A percentile compares a stretch with the other conserved stretches of the same genome.
Conservation (phyloP, 1,284 basidiomycete genomes). For the Cryptococcus sp. region DNA sequence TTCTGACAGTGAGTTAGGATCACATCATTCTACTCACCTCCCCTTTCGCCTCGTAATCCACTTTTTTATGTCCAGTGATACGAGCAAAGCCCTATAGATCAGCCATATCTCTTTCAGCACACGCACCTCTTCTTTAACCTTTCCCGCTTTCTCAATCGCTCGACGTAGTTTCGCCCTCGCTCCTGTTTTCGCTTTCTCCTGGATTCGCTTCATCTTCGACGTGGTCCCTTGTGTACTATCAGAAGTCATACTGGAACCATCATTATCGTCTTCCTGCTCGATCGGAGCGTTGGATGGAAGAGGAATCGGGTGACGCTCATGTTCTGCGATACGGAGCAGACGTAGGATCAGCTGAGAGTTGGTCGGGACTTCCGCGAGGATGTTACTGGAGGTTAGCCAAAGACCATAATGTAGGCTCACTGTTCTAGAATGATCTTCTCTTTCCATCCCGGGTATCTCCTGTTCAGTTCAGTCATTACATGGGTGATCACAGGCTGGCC, state of each 20-base stretch:
- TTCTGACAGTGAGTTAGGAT: constrained; percentile 1
- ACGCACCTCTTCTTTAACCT: constrained; percentile 14
- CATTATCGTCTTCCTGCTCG: constrained; percentile 4
- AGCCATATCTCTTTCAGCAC: not conserved
- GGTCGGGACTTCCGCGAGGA: constrained; percentile 52
- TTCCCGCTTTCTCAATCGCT: constrained; percentile 1
- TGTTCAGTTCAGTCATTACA: constrained; percentile 43
- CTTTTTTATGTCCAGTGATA: constrained; percentile 19
- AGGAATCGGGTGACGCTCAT: constrained; percentile 49
- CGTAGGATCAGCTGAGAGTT: constrained; percentile 55
- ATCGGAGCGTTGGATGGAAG: constrained; percentile 41
- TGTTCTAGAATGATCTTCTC: constrained; percentile 45
- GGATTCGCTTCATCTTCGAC: not conserved
- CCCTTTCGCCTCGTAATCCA: constrained; percentile 15
- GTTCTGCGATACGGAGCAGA: constrained; percentile 52
- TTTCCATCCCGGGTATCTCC: constrained; percentile 49
- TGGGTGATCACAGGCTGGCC: constrained; percentile 50
- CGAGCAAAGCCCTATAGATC: constrained; percentile 18
- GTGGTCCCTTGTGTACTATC: too few relatives aligned
- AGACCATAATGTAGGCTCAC: constrained; percentile 20
- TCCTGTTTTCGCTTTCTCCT: constrained; percentile 4
- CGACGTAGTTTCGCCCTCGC: constrained; percentile 2
- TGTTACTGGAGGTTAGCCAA: constrained; percentile 34
- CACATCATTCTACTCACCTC: constrained; percentile 11
- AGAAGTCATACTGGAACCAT: not conserved